Base-by-base conservation (phyloP, 441 rosid species). In the Theobroma grandiflorum region DNA sequence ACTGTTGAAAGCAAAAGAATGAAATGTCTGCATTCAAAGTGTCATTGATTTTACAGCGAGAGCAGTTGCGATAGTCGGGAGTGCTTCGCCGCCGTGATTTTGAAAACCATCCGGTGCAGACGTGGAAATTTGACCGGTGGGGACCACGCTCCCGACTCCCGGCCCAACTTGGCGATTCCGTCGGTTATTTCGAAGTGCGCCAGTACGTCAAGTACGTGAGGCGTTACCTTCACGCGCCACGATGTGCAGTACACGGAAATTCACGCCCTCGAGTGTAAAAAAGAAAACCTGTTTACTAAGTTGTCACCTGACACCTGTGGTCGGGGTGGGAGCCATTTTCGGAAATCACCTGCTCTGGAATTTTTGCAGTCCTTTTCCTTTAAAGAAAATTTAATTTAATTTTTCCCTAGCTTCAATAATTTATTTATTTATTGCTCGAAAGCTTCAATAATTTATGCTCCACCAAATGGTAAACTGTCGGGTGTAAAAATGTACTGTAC, bases 61-160 rank as follows among this genome's bases (percentile, higher is more conserved):
- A 15, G 68, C 14, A 15, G 68, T 35, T 14, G 5, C 3, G 35
- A 4, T 1, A 14, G 6, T 22, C 12, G 9, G 70, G 70, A 55
- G 5, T 6, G 35, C n/a, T 14, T 71, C 77, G 77, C 49, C 64
- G 77, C 77, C 77, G 22, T 40, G 53, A 20, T 6, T 37, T 71
- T 16, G 45, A 63, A 75, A 62, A 26, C 14, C 77, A 53, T 67
- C 55, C 22, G 67, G 65, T 40, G 67, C 35, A 15, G 31, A 18
- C 22, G 40, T 20, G 37, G 52, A 57, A 37, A 63, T 63, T 76
- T 63, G 79, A 76, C 47, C 18, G 71, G 47, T 75, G 68, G 79
- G 68, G 59, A 12, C 79, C 79, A 62, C 59, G 74, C 12, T 18
- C 45, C 43, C 43, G 8, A 8, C 4, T 33, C 22, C 15, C 50